Evolutionary conservation across 2,329 filamentous ascomycete genomes (phyloP).

Genomic region (Sarocladium strictum): DNA sequence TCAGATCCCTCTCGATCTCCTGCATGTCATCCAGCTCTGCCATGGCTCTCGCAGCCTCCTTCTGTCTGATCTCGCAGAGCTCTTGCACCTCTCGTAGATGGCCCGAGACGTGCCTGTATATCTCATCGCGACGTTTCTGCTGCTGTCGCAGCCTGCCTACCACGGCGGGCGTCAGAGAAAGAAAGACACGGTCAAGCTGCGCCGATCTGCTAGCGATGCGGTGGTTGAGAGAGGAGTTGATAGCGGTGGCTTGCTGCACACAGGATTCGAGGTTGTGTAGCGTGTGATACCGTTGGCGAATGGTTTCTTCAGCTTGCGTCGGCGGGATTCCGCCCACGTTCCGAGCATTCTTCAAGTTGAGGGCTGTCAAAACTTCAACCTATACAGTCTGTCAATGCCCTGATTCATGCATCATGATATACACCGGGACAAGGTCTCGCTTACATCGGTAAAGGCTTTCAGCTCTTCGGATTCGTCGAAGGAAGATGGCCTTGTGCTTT

Average conservation of each 20-base stretch:
- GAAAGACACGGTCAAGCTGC: background rate
- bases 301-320: slow-evolving; percentile 12
- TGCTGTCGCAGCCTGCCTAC: background rate
- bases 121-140: slow-evolving; percentile 13
- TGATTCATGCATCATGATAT: background rate
- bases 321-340: slow-evolving; percentile 16
- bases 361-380: slow-evolving; percentile 16
- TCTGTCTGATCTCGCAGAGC: slow-evolving; percentile 10
- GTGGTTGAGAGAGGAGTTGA: background rate
- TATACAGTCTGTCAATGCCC: background rate
- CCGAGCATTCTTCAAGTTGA: slow-evolving; percentile 16
- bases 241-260: background rate
- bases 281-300: slow-evolving; percentile 16
- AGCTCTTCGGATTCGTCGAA: background rate
- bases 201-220: background rate
- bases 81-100: slow-evolving; percentile 18
- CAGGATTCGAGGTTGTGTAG: slow-evolving; percentile 10
- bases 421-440: background rate
- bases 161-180: background rate
- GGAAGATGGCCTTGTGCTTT: background rate
- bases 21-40: slow-evolving; percentile 11
- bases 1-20: slow-evolving; percentile 11
- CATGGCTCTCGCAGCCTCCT: background rate
- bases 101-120: slow-evolving; percentile 20
- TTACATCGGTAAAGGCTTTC: slow-evolving; percentile 17